phyloP scores from a whole-genome alignment of 768 basidiomycete species.

The Tricholomella constricta region DNA sequence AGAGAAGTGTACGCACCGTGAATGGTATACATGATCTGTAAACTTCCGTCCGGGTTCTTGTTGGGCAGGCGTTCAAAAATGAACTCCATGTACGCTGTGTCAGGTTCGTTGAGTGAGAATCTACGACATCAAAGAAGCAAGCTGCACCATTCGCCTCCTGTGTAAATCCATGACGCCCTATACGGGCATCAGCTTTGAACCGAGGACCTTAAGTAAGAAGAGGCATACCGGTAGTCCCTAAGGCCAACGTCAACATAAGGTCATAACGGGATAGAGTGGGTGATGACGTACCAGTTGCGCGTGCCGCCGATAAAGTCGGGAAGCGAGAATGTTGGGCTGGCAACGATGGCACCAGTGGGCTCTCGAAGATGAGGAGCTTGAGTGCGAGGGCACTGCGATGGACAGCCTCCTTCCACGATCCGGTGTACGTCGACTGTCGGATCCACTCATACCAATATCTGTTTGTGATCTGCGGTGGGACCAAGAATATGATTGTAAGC shows the following conservation, averaged over 20 bases:
- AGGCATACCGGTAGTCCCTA: conserved; percentile 26
- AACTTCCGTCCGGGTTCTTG: conserved; percentile 85
- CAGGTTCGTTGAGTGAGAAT: conserved; percentile 4
- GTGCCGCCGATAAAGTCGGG: conserved; percentile 91
- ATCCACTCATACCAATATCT: conserved; percentile 91
- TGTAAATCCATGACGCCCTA: conserved; percentile 91
- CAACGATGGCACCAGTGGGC: conserved; percentile 91
- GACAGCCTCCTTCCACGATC: conserved; percentile 95
- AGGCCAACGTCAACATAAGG: not conserved
- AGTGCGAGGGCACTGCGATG: conserved; percentile 89
- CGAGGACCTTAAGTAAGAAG: conserved; percentile 97
- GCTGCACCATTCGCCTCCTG: conserved; percentile 81
- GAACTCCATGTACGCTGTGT: conserved; percentile 84
- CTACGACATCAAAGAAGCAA: not conserved
- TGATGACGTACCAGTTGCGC: conserved; percentile 70
- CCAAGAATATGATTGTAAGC: no score
- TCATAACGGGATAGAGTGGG: not conserved
- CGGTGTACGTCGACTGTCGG: conserved; percentile 83
- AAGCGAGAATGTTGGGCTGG: conserved; percentile 93
- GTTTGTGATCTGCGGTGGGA: conserved; percentile 78
- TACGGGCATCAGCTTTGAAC: conserved; percentile 92
- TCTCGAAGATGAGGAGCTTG: conserved; percentile 92
- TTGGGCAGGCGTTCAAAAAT: no score
- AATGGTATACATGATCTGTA: conserved; percentile 98
- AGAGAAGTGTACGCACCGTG: conserved; percentile 52